Percentiles rank a stretch among this genome's conserved stretches.
phyloP scores from a whole-genome alignment of 768 basidiomycete species.

The Suillus cothurnatus region DNA sequence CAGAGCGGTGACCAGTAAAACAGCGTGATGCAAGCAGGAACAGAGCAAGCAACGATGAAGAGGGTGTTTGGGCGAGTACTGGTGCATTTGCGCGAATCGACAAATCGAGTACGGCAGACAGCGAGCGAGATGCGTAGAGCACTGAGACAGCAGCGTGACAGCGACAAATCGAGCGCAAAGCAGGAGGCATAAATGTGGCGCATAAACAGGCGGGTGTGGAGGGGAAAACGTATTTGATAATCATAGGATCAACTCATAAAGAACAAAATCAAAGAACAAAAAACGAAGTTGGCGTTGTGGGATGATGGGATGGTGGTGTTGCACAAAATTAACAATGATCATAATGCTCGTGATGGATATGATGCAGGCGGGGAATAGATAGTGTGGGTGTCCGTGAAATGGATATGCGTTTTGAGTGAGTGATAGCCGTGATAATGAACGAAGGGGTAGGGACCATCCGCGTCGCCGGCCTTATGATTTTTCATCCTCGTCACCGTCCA shows the following conservation, averaged over 20 bases:
- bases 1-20: conserved; percentile 8
- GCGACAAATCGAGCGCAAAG: conserved; percentile 10
- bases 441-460: conserved; percentile 6
- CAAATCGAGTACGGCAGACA: conserved; percentile 5
- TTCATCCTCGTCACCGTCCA: conserved; percentile 13
- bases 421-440: background rate
- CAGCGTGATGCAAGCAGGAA: conserved; percentile 7
- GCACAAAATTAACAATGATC: conserved; percentile 14
- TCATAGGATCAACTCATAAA: conserved; percentile 14
- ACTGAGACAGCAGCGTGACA: conserved; percentile 5
- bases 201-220: conserved; percentile 3
- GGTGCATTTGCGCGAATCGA: conserved; percentile 5
- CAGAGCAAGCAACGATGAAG: conserved; percentile 4
- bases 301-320: conserved; percentile 7
- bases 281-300: conserved; percentile 3
- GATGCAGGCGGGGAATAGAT: conserved; percentile 10
- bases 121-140: background rate
- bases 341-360: conserved; percentile 13
- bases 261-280: conserved; percentile 10
- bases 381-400: conserved; percentile 15
- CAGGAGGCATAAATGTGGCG: conserved; percentile 2
- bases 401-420: conserved; percentile 11
- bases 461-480: background rate
- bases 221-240: conserved; percentile 14
- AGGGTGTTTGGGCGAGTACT: background rate